These are phyloP conservation scores for Nicotiana obtusifolia DNA, from an alignment of 257 asterid genomes.

Conservation along the genomic window DNA sequence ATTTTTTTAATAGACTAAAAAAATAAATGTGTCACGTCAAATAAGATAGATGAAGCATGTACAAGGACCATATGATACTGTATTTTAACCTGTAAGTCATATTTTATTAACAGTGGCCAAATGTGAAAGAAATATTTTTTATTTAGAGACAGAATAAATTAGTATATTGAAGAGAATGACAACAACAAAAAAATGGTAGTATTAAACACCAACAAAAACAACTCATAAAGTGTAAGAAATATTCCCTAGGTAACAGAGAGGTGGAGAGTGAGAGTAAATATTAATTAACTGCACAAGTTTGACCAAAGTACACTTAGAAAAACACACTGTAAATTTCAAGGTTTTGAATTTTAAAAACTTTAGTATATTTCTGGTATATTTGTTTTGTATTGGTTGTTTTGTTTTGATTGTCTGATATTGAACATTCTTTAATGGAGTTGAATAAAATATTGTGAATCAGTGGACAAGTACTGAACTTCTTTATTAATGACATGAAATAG, in stretches of 20 bases:
- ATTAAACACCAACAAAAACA: conserved; percentile 14
- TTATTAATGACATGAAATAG: conserved; percentile 4
- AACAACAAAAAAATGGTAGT: conserved; percentile 13
- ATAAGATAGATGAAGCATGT: neutral
- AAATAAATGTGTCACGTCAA: too few relatives aligned
- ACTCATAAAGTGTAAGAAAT: conserved; percentile 27
- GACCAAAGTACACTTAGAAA: conserved; percentile 11
- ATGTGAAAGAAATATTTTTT: neutral
- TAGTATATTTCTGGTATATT: neutral
- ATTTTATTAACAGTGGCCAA: neutral
- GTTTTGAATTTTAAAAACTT: neutral
- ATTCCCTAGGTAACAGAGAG: conserved; percentile 23
- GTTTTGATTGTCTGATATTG: neutral
- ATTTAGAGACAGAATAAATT: neutral
- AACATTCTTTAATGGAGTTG: neutral
- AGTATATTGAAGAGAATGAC: conserved; percentile 23
- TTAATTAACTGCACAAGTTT: conserved; percentile 14
- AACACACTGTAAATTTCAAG: neutral
- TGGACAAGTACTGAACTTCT: conserved; percentile 1
- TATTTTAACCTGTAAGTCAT: neutral
- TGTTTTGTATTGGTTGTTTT: conserved; percentile 13
- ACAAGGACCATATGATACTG: conserved; percentile 18
- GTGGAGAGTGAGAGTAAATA: neutral
- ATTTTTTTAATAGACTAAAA: too few relatives aligned
- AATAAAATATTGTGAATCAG: neutral